These are phyloP conservation scores for Nectriaceae sp. DNA, from an alignment of 2,329 filamentous ascomycete genomes.

Conservation along the genomic window DNA sequence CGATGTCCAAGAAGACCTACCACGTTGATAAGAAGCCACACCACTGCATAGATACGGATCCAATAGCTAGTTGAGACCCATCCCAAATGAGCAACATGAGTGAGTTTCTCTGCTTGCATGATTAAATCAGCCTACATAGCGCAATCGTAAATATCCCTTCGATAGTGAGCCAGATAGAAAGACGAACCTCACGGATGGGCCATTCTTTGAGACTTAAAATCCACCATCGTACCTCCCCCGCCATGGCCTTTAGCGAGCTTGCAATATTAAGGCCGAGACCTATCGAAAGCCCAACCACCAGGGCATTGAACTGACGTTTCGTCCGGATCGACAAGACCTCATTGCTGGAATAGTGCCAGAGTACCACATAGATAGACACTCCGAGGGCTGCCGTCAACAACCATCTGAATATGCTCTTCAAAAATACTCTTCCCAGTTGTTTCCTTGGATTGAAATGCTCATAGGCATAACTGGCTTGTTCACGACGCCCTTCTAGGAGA, in stretches of 20 bases:
- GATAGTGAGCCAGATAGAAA: background rate
- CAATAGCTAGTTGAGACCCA: background rate
- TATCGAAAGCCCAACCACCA: constrained; percentile 44
- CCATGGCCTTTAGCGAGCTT: constrained; percentile 42
- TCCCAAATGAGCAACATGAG: background rate
- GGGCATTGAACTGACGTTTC: constrained; percentile 42
- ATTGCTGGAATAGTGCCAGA: background rate
- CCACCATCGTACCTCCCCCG: constrained; percentile 44
- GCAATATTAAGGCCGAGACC: constrained; percentile 41
- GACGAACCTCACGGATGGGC: constrained; percentile 37
- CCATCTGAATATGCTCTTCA: background rate
- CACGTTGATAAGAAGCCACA: background rate
- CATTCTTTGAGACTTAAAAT: constrained; percentile 38
- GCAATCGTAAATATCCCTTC: background rate
- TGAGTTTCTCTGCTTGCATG: background rate
- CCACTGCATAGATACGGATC: background rate
- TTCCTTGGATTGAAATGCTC: background rate
- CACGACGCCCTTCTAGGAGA: too few species aligned
- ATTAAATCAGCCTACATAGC: background rate
- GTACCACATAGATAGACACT: background rate
- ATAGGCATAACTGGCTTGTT: background rate
- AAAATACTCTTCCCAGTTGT: background rate
- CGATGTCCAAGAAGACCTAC: background rate
- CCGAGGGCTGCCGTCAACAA: background rate
- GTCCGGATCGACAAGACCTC: constrained; percentile 1